These are phyloP conservation scores for Graphiopsis chlorocephala DNA, from an alignment of 2,329 filamentous ascomycete species.

Conservation along the genomic window DNA sequence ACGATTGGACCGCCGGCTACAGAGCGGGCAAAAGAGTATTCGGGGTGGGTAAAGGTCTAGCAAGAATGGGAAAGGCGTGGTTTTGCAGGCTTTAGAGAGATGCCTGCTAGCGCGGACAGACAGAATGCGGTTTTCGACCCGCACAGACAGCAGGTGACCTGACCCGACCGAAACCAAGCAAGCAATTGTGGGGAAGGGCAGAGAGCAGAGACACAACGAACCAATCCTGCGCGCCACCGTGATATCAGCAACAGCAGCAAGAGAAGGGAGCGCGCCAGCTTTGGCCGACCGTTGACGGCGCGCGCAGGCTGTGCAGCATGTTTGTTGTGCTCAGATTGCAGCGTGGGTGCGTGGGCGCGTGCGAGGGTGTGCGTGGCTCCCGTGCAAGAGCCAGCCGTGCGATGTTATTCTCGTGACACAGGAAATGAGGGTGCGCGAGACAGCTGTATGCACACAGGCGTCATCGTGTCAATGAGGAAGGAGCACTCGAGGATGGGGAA, in stretches of 20 bases:
- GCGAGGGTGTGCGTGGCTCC: constrained; percentile 2
- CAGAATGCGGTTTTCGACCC: not conserved
- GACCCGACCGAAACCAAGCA: not conserved
- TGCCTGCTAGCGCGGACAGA: constrained; percentile 6
- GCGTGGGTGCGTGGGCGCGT: constrained; percentile 6
- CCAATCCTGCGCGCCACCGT: not conserved
- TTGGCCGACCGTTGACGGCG: constrained; percentile 7
- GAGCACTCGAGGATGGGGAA: not conserved
- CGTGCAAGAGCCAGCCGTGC: not conserved
- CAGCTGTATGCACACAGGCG: constrained; percentile 2
- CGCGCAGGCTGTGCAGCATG: constrained; percentile 8
- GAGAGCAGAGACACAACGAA: not conserved
- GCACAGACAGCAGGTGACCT: constrained; percentile 1
- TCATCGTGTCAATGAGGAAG: not conserved
- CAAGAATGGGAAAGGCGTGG: not conserved
- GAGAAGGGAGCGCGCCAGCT: not conserved
- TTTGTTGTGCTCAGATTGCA: constrained; percentile 12
- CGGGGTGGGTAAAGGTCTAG: not conserved
- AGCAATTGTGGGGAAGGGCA: constrained; percentile 6
- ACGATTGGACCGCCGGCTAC: constrained; percentile 9
- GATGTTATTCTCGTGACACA: constrained; percentile 5
- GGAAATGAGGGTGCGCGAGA: constrained; percentile 11
- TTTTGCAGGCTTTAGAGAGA: not conserved
- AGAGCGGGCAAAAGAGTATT: constrained; percentile 3
- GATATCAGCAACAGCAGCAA: not conserved